Evolutionary conservation across 2,329 filamentous ascomycete genomes (phyloP), one percentile per base, ranked within the genome.

Genomic region (Boeremia lycopersici): DNA sequence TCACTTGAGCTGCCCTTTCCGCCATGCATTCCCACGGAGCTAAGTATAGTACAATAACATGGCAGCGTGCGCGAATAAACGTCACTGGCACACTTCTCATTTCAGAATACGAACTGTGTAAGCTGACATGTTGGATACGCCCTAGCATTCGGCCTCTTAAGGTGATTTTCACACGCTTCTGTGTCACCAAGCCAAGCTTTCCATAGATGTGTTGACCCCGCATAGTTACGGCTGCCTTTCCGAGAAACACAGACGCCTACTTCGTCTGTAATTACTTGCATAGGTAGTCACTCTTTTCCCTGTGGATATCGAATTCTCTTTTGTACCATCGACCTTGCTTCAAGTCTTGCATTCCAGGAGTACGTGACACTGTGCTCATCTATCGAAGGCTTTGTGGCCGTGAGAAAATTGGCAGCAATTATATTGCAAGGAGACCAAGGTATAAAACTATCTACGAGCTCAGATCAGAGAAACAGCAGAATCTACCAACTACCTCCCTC

Each of bases 21-120:
- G 51, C 45, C 46, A 55, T 55, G 52, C 52, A 55, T 55, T 55
- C 52, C 47, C 46, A 38, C 42, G 36, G 13, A 46, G 26, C 47
- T 50, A 50, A 55, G 52, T 50, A 50, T 50, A 53, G 47, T 12
- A 54, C 15, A 8, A 10, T 12, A 38, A 30, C 30, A 45, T 36
- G 46, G 46, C 41, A 50, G 33, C 33, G 13, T 47, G 15, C n/a
- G 10, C 17, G 28, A 26, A 26, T 10, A 13, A 10, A 28, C 23
- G 41, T 42, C 47, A 47, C 36, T 25, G 28, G 30, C 41, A 11
- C 36, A 31, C 13, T 4, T 15, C 41, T 55, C 46, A 50, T 50
- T 25, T 50, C 29, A 11, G 4, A 42, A 55, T 42, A 55, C 46
- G 52, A 42, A 33, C n/a, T 33, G 15, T 35, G 19, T 19, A 19